phyloP scores from a whole-genome alignment of 768 basidiomycete species.

The Tylopilus subfusipes region DNA sequence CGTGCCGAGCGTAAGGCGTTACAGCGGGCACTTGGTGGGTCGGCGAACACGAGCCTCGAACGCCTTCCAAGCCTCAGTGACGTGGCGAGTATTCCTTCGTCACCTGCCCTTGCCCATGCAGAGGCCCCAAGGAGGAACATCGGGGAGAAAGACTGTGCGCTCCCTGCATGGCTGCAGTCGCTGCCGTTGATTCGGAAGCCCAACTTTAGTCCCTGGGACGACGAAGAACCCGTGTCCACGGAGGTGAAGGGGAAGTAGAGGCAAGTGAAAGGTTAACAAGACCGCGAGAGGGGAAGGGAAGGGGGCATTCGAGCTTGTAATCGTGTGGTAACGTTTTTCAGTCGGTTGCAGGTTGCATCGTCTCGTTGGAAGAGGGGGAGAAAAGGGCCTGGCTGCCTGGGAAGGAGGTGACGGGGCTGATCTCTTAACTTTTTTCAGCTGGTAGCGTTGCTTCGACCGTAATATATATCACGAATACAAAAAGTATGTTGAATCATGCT shows the following conservation, averaged over 20 bases:
- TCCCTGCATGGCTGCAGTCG: constrained; percentile 70
- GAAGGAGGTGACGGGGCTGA: constrained; percentile 19
- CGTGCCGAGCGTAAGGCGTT: constrained; percentile 84
- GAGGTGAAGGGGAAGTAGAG: constrained; percentile 25
- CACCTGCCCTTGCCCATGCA: constrained; percentile 54
- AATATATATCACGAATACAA: constrained; percentile 32
- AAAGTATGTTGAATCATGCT: constrained; percentile 24
- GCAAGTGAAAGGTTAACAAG: not conserved
- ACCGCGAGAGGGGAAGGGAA: not conserved
- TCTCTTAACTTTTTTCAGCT: constrained; percentile 19
- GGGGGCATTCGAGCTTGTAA: constrained; percentile 1
- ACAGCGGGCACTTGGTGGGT: constrained; percentile 72
- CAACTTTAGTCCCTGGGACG: constrained; percentile 82
- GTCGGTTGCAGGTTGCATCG: constrained; percentile 14
- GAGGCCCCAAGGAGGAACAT: constrained; percentile 20
- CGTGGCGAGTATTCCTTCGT: constrained; percentile 68
- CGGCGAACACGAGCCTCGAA: constrained; percentile 72
- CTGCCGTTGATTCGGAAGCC: constrained; percentile 62
- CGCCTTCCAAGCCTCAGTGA: constrained; percentile 75
- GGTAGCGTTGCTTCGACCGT: constrained; percentile 22
- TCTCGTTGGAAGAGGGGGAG: constrained; percentile 11
- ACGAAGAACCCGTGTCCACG: constrained; percentile 47
- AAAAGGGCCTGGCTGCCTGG: constrained; percentile 3
- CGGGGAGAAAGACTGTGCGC: constrained; percentile 29
- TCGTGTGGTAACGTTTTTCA: constrained; percentile 8